These are phyloP conservation scores for Phoma sp. DNA, from an alignment of 2,329 filamentous ascomycete species.

Conservation along the genomic window DNA sequence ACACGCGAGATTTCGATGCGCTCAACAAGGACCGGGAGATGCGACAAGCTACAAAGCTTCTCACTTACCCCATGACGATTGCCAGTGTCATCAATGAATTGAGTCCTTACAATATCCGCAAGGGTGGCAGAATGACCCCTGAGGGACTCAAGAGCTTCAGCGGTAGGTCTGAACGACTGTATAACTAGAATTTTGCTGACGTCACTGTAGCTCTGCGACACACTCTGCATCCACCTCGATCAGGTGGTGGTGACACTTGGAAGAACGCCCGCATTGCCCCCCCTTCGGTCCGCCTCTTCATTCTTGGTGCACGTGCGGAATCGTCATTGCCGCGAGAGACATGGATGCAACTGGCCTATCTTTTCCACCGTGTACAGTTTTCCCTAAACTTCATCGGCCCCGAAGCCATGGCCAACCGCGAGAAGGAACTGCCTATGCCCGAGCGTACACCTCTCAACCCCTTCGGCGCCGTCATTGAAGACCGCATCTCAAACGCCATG, in stretches of 20 bases:
- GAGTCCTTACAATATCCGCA: conserved; percentile 85
- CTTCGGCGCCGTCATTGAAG: conserved; percentile 92
- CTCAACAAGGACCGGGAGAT: conserved; percentile 90
- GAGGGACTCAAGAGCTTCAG: conserved; percentile 95
- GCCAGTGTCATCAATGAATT: conserved; percentile 92
- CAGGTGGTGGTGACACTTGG: conserved; percentile 76
- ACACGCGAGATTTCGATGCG: conserved; percentile 88
- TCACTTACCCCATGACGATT: conserved; percentile 94
- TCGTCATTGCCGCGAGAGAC: conserved; percentile 92
- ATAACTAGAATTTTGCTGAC: conserved; percentile 15
- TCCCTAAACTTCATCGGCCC: conserved; percentile 95
- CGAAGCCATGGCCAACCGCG: conserved; percentile 93
- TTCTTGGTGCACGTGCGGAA: conserved; percentile 94
- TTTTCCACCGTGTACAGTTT: conserved; percentile 91
- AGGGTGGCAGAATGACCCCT: conserved; percentile 76
- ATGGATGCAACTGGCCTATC: conserved; percentile 91
- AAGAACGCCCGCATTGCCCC: conserved; percentile 83
- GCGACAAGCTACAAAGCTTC: conserved; percentile 88
- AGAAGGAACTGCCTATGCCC: conserved; percentile 90
- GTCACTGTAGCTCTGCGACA: conserved; percentile 77
- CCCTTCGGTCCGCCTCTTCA: conserved; percentile 89
- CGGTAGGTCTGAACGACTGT: conserved; percentile 64
- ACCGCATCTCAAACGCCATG: conserved; percentile 84
- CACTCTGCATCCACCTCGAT: conserved; percentile 85
- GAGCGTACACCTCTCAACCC: conserved; percentile 85